Evolutionary conservation across 129 eudicot species (phyloP).

Genomic region (Ambrosia artemisiifolia): DNA sequence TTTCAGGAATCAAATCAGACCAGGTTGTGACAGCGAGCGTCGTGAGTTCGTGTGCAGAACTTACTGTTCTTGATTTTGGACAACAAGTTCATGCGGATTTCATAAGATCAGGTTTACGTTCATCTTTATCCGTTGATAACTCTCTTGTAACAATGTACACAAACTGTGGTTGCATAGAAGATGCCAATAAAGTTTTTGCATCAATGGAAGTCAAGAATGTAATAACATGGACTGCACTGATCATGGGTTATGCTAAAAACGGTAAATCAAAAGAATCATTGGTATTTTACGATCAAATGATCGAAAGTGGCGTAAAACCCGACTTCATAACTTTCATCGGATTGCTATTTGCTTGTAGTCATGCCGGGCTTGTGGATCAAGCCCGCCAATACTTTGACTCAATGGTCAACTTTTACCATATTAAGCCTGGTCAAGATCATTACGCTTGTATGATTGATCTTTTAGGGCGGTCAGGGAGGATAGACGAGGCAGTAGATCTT

Average conservation of each 20-base stretch:
- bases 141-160: constrained; percentile 71
- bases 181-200: constrained; percentile 52
- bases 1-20: constrained; percentile 52
- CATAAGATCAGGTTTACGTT: constrained; percentile 44
- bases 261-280: constrained; percentile 58
- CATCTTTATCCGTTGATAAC: constrained; percentile 61
- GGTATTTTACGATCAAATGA: constrained; percentile 50
- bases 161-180: constrained; percentile 68
- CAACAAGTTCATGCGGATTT: constrained; percentile 63
- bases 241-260: constrained; percentile 75
- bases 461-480: constrained; percentile 65
- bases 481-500: constrained; percentile 51
- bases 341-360: constrained; percentile 81
- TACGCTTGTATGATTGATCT: constrained; percentile 88
- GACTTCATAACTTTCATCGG: constrained; percentile 80
- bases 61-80: constrained; percentile 61
- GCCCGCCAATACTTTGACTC: constrained; percentile 60
- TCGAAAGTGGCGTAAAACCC: constrained; percentile 53
- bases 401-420: constrained; percentile 46
- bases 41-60: constrained; percentile 69
- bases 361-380: constrained; percentile 66
- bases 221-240: constrained; percentile 75
- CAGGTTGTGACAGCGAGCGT: constrained; percentile 50
- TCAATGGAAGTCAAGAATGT: constrained; percentile 53
- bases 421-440: constrained; percentile 68